Conservation (phyloP, 1,139 yeast species). For the Yamadazyma songkhlaensis region DNA sequence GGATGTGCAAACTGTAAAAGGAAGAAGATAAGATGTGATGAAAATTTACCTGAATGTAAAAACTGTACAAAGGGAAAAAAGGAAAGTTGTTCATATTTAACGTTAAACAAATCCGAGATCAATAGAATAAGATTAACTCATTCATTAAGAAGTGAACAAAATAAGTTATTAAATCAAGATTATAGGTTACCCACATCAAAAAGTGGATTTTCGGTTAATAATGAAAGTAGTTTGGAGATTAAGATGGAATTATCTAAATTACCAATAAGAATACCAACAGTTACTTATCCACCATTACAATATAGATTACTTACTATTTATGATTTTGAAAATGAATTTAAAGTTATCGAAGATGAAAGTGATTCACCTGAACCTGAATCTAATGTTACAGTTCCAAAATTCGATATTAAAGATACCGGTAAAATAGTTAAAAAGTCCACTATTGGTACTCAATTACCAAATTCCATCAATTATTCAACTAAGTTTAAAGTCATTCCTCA, state of each 20-base stretch:
- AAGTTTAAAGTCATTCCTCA: slow-evolving; percentile 7
- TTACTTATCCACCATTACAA: slow-evolving; percentile 24
- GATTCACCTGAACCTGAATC: slow-evolving; percentile 3
- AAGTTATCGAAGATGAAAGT: slow-evolving; percentile 13
- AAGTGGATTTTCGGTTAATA: neutral
- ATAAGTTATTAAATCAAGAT: slow-evolving; percentile 24
- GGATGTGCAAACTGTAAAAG: slow-evolving; percentile 46
- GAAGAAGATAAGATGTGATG: slow-evolving; percentile 48
- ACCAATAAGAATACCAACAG: slow-evolving; percentile 22
- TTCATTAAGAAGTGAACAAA: slow-evolving; percentile 27
- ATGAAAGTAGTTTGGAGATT: slow-evolving; percentile 19
- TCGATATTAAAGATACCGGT: neutral
- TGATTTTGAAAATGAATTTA: slow-evolving; percentile 20
- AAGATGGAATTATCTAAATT: slow-evolving; percentile 23
- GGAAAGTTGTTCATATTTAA: slow-evolving; percentile 32
- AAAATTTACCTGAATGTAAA: slow-evolving; percentile 38
- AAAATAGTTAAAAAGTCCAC: neutral
- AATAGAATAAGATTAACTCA: slow-evolving; percentile 28
- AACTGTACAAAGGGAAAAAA: slow-evolving; percentile 36
- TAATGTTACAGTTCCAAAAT: neutral
- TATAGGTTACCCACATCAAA: slow-evolving; percentile 28
- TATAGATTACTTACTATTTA: slow-evolving; percentile 19
- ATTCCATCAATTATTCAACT: slow-evolving; percentile 4
- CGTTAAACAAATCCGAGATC: slow-evolving; percentile 22
- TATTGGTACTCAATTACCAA: slow-evolving; percentile 4